Percentiles rank a stretch among this genome's conserved stretches.
phyloP scores from a whole-genome alignment of 371 early-diverging fungal genomes.

The Rhizopus arrhizus region DNA sequence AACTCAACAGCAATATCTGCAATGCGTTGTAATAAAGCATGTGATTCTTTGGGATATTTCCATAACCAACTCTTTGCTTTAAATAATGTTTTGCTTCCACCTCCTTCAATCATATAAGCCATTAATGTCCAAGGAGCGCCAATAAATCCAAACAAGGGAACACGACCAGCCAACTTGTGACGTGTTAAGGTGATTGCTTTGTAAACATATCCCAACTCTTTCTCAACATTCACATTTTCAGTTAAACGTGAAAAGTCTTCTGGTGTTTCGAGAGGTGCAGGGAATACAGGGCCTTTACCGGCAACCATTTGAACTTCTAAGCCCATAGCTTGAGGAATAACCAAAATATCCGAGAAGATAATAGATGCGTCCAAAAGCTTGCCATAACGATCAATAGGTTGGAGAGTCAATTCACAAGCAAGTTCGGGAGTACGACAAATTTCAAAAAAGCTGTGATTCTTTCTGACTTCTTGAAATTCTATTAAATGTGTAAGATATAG shows the following conservation, averaged over 20 bases:
- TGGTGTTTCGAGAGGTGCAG: constrained; percentile 73
- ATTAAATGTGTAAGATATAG: background rate
- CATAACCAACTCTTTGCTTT: constrained; percentile 92
- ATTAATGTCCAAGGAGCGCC: constrained; percentile 98
- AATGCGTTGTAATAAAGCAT: constrained; percentile 77
- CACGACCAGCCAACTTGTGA: constrained; percentile 80
- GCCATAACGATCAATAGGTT: constrained; percentile 93
- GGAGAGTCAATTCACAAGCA: constrained; percentile 93
- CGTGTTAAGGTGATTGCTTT: constrained; percentile 94
- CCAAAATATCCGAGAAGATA: constrained; percentile 97
- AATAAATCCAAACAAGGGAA: constrained; percentile 92
- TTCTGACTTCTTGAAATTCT: constrained; percentile 90
- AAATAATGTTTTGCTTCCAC: constrained; percentile 88
- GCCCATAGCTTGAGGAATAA: constrained; percentile 96
- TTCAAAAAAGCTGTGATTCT: constrained; percentile 89
- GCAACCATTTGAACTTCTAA: constrained; percentile 92
- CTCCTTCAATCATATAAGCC: constrained; percentile 99
- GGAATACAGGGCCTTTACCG: constrained; percentile 91
- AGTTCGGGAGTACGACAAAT: constrained; percentile 92
- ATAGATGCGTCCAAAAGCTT: constrained; percentile 94
- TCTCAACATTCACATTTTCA: constrained; percentile 69
- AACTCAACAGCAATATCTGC: constrained; percentile 86
- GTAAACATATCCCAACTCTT: constrained; percentile 89
- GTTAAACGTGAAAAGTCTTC: constrained; percentile 70
- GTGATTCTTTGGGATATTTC: constrained; percentile 78